A percentile compares a stretch with the other conserved stretches of the same genome.
Conservation (phyloP, 805 yeast species). For the Metschnikowia noctiluminum region DNA sequence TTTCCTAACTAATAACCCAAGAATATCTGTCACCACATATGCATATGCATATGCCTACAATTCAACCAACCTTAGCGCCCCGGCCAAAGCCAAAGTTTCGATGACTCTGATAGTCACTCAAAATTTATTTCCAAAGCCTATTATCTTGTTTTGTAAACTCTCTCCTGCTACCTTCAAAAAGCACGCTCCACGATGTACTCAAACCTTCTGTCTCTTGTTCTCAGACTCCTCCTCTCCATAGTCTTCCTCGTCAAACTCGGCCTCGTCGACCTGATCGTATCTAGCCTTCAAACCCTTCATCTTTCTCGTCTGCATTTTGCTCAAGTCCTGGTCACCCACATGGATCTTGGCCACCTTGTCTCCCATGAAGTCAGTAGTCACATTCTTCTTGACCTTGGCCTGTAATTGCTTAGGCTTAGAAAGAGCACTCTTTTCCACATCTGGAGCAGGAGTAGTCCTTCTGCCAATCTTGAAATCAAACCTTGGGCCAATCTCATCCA, state of each 20-base stretch:
- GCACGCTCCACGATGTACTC: conserved; percentile 1
- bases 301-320: conserved; percentile 90
- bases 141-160: background rate
- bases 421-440: conserved; percentile 85
- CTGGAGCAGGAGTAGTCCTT: conserved; percentile 75
- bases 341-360: conserved; percentile 96
- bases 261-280: conserved; percentile 66
- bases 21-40: too few relatives aligned
- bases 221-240: conserved; percentile 42
- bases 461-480: conserved; percentile 91
- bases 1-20: too few relatives aligned
- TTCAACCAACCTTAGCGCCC: too few relatives aligned
- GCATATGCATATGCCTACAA: too few relatives aligned
- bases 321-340: conserved; percentile 91
- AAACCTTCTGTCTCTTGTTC: conserved; percentile 32
- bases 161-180: background rate
- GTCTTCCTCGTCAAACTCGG: conserved; percentile 49
- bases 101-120: too few relatives aligned
- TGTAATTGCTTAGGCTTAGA: conserved; percentile 78
- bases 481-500: conserved; percentile 94
- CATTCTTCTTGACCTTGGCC: conserved; percentile 82
- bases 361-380: conserved; percentile 84
- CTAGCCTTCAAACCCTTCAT: conserved; percentile 94
- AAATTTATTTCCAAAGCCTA: too few relatives aligned
- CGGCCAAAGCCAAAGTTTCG: too few relatives aligned